A percentile compares a stretch with the other conserved stretches of the same genome.
Conservation (phyloP, 148 eudicot species). For the Fagopyrum esculentum region DNA sequence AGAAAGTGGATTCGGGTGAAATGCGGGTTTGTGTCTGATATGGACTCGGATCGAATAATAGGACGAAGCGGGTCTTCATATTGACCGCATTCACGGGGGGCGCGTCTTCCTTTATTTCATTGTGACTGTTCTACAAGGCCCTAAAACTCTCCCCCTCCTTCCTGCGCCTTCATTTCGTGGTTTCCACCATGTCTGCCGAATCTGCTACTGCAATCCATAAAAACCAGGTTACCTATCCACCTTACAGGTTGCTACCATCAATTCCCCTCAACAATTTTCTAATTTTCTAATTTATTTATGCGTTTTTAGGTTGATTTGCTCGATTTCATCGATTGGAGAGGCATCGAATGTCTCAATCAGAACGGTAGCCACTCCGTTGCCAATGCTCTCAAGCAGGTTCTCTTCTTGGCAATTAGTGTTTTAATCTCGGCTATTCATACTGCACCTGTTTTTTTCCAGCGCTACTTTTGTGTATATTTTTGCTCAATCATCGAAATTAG, state of each 20-base stretch:
- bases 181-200: conserved; percentile 53
- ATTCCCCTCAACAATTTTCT: neutral
- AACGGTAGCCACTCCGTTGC: conserved; percentile 43
- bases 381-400: conserved; percentile 89
- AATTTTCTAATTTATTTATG: neutral
- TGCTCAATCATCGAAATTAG: neutral
- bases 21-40: neutral
- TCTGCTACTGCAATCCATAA: conserved; percentile 49
- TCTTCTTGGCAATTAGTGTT: conserved; percentile 4
- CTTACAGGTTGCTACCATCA: neutral
- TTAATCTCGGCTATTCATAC: neutral
- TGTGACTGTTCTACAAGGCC: neutral
- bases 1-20: neutral
- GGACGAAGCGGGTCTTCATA: neutral
- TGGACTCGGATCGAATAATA: neutral
- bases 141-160: neutral
- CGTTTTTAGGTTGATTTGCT: conserved; percentile 65
- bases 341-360: conserved; percentile 90
- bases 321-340: conserved; percentile 84
- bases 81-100: neutral
- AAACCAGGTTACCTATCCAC: conserved; percentile 36
- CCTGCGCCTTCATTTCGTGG: conserved; percentile 4
- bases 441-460: neutral
- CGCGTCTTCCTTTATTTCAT: neutral
- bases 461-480: neutral